Evolutionary conservation across 352 stramenopile genomes (phyloP), one percentile per base, ranked within the genome.

Genomic region (Phytopythium oedochilum): DNA sequence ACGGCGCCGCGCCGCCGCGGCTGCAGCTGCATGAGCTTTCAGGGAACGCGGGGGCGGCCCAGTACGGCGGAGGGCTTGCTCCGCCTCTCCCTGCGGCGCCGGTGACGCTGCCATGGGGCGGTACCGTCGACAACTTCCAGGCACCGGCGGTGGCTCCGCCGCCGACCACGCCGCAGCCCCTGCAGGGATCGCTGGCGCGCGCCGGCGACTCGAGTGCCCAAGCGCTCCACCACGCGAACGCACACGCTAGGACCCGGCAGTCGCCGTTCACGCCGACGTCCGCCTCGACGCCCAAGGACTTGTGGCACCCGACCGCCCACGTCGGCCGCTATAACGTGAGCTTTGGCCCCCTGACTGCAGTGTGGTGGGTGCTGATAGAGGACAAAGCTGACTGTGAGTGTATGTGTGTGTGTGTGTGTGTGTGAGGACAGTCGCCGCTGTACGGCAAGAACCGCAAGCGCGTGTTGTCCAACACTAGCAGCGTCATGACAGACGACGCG

Each of bases 381-480:
- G n/a, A n/a, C n/a, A n/a, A n/a, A n/a, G n/a, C n/a, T n/a, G n/a
- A n/a, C n/a, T n/a, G n/a, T n/a, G n/a, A n/a, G n/a, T n/a, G n/a
- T 9, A 2, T 35, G 35, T 43, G 31, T 17, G 26, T 14, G 7
- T 17, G 5, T 38, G 50, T 26, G 2, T 20, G 18, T 25, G 22
- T 14, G 22, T 5, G 4, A 29, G 2, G 22, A 5, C 38, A 78
- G 69, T 78, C 69, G 20, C 69, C 69, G 6, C 55, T 78, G 29
- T 78, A 68, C 28, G 59, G 59, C 29, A 71, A 72, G 26, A 52
- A 72, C 36, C 66, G 65, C 32, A 78, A 78, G 49, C 65, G 69
- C 20, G 65, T 68, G 42, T 61, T 63, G 29, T 72, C 60, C 20
- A 74, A 72, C 46, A 55, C 73, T 36, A 78, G 69, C 60, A 55